Evolutionary conservation across 73 alveolate species (phyloP).

Genomic region (Paramecium pentaurelia): DNA sequence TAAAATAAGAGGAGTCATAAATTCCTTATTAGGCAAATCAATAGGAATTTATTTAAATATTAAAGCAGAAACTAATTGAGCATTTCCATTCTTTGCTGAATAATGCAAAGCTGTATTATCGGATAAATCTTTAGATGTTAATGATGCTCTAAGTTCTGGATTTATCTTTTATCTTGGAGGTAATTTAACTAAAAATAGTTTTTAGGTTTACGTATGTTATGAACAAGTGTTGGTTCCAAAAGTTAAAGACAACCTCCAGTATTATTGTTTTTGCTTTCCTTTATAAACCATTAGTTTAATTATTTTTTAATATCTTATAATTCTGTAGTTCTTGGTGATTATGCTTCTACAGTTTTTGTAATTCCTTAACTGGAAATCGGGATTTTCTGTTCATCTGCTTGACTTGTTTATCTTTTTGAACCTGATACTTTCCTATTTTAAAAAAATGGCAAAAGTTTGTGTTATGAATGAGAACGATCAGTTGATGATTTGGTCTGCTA

Average conservation of each 20-base stretch:
- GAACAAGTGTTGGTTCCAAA: constrained; percentile 30
- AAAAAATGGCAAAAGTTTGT: background rate
- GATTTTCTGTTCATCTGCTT: background rate
- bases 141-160: constrained; percentile 17
- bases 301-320: background rate
- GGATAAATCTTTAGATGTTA: background rate
- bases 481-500: constrained; percentile 3
- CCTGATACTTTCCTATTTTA: constrained; percentile 17
- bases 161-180: background rate
- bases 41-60: background rate
- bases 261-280: background rate
- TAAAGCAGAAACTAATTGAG: background rate
- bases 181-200: background rate
- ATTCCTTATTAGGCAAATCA: background rate
- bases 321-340: background rate
- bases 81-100: constrained; percentile 9
- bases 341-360: background rate
- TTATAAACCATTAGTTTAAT: background rate
- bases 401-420: background rate
- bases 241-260: constrained; percentile 27
- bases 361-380: background rate
- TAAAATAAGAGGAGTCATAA: background rate
- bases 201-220: background rate
- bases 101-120: background rate
- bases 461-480: background rate